Evolutionary conservation across 305 asterid species (phyloP).

Genomic region (Solanum hybrid): DNA sequence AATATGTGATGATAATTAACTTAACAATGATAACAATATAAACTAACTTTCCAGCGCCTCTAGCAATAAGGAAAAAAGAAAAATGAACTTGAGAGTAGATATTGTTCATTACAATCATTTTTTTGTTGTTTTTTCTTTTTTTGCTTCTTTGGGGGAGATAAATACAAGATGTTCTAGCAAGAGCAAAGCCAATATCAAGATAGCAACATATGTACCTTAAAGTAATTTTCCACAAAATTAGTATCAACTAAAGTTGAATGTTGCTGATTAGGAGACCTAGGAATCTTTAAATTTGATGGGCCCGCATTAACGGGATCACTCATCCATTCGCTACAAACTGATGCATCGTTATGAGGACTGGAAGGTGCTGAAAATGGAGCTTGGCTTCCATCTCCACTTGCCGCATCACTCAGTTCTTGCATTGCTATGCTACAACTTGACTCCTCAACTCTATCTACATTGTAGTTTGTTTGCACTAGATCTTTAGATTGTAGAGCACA

Average conservation of each 20-base stretch:
- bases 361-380: slow-evolving; percentile 27
- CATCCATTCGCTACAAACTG: slow-evolving; percentile 25
- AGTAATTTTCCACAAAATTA: slow-evolving; percentile 87
- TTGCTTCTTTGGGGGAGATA: neutral
- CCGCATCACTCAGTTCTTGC: slow-evolving; percentile 36
- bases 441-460: slow-evolving; percentile 29
- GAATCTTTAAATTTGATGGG: slow-evolving; percentile 39
- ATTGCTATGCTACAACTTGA: slow-evolving; percentile 34
- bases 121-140: neutral
- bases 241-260: slow-evolving; percentile 80
- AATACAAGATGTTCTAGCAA: neutral
- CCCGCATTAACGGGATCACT: slow-evolving; percentile 20
- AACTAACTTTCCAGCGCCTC: neutral
- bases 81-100: neutral
- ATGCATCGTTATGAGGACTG: slow-evolving; percentile 23
- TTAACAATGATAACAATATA: neutral
- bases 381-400: slow-evolving; percentile 21
- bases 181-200: neutral
- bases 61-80: neutral
- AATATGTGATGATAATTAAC: neutral
- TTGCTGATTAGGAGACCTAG: slow-evolving; percentile 34
- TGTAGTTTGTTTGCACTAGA: slow-evolving; percentile 19
- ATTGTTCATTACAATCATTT: neutral
- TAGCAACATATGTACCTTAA: slow-evolving; percentile 40
- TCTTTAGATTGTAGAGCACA: slow-evolving; percentile 22